Evolutionary conservation across 2,329 filamentous ascomycete species (phyloP), one percentile per base, ranked within the genome.

Genomic region (Thermoascus crustaceus): DNA sequence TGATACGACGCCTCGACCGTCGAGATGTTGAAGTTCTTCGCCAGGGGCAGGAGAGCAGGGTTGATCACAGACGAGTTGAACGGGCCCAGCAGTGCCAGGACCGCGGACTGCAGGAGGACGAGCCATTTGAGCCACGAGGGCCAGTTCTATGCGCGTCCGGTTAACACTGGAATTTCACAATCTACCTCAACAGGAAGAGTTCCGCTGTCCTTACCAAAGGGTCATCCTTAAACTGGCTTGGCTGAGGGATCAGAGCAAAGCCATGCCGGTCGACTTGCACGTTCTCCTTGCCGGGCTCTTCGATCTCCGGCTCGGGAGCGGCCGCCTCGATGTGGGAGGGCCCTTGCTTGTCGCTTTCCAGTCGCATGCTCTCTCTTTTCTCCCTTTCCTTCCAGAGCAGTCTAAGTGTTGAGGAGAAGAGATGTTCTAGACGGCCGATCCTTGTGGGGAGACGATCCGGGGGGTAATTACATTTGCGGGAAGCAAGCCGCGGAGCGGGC

Each of bases 1-100:
- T 54, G 43, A 24, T 59, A 59, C 3, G 54, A 55, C 5, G 53
- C 54, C 39, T 54, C 29, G 4, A 58, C 53, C 1, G 49, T 41
- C 7, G 50, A 52, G 31, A 55, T 55, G 18, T 46, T n/a, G 40
- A 59, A 57, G 9, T 51, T 46, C 21, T 47, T 45, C 11, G 46
- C 48, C 1, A 59, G 35, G 2, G 50, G 49, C 7, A 55, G 46
- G 26, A 57, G 57, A 3, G 55, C 57, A 5, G 57, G 52, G 38
- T 58, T 60, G 39, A 52, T 47, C 20, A 53, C 47, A 2, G 53
- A 49, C 5, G 45, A 38, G 14, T 43, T 43, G 39, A 58, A 44
- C 3, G 49, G 52, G 3, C 54, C 55, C 6, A 60, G 40, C 17
- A 54, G 46, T 2, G 57, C 50, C 1, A 60, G 47, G n/a, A 49